Conservation (phyloP, 2,329 filamentous ascomycete species). For the Fusarium robinianum region DNA sequence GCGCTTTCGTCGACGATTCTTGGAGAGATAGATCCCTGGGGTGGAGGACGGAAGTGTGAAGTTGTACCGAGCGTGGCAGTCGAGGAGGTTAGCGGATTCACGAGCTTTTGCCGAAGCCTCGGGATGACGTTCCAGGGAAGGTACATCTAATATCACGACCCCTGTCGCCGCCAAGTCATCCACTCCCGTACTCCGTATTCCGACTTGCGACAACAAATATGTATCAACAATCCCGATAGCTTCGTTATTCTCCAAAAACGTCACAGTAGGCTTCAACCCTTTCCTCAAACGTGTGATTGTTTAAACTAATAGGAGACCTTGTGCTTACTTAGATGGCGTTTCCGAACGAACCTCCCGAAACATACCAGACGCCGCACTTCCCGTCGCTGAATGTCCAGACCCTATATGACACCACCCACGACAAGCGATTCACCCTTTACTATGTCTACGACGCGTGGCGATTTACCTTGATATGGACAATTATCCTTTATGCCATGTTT, state of each 20-base stretch:
- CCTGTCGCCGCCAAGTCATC: constrained; percentile 22
- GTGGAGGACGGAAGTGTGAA: constrained; percentile 12
- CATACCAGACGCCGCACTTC: constrained; percentile 72
- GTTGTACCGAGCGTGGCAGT: constrained; percentile 21
- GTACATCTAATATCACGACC: constrained; percentile 8
- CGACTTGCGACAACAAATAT: no score
- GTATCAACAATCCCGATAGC: no score
- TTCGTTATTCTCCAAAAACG: no score
- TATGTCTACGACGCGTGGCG: constrained; percentile 79
- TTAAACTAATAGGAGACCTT: constrained; percentile 10
- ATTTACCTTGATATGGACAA: constrained; percentile 85
- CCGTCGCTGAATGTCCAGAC: constrained; percentile 80
- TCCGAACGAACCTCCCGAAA: constrained; percentile 44
- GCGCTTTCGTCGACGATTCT: background rate
- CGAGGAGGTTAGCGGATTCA: constrained; percentile 25
- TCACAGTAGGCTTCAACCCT: no score
- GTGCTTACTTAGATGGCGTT: constrained; percentile 31
- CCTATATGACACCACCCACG: constrained; percentile 49
- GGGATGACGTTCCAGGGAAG: constrained; percentile 34
- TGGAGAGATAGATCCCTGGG: constrained; percentile 5
- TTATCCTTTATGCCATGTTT: constrained; percentile 76
- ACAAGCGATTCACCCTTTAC: constrained; percentile 66
- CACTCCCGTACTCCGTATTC: constrained; percentile 19
- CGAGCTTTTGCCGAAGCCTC: constrained; percentile 38
- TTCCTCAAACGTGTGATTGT: no score